Evolutionary conservation across 2,329 filamentous ascomycete genomes (phyloP), one percentile per base, ranked within the genome.

Genomic region (Colletotrichum orbiculare): DNA sequence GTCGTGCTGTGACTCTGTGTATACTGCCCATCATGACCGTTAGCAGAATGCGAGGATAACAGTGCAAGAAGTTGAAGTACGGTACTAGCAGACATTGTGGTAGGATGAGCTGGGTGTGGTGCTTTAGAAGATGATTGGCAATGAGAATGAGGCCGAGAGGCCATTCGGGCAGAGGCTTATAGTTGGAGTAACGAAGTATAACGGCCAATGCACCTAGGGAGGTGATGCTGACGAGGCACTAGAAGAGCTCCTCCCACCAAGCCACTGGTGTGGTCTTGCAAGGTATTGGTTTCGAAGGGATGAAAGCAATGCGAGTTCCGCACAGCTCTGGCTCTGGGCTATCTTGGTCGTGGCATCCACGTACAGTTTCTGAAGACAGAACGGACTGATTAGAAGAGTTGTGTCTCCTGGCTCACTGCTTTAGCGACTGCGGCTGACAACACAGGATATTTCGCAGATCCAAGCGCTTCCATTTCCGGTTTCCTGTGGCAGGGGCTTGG

Each of bases 101-200:
- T 25, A 25, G 25, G 25, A 25, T 25, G 25, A 25, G 25, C 25
- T 25, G 25, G 25, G 50, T 34, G 17, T 3, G 17, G 17, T 17
- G 17, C 17, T 17, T 17, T 17, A 17, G 17, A 17, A 17, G 17
- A 17, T 17, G 17, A 17, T 17, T 17, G 17, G 17, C 17, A 17
- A 17, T 17, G 45, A 74, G 69, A 1, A 69, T 75, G 34, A 73
- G 57, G 5, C 70, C 69, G 5, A 72, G 34, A 2, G 67, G 67
- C 67, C 70, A 67, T 2, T 69, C 42, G 2, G 71, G 71, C 4
- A 70, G 61, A 1, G 65, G 60, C 12, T 68, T 67, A n/a, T 69
- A 67, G 17, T 74, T 61, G 50, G 37, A 60, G 3, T 39, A 13
- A 3, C 10, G 4, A 4, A 69, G 66, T 7, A 67, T 10, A 2